Conservation (phyloP, 2,329 filamentous ascomycete species). For the Aspergillus uvarum region DNA sequence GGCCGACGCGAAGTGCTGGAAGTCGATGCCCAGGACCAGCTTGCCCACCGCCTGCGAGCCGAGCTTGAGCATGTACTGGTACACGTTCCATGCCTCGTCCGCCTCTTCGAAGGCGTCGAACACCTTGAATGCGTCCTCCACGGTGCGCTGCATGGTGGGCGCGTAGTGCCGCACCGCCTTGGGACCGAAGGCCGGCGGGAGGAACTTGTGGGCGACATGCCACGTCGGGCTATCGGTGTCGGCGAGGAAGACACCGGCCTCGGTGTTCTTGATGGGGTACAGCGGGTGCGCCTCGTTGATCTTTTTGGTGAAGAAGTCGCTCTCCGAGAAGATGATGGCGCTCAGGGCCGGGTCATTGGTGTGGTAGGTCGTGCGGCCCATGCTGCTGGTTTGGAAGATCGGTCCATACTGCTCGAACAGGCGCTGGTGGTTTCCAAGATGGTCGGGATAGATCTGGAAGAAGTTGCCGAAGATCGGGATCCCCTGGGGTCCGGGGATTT, state of each 20-base stretch:
- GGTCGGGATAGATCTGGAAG: conserved; percentile 58
- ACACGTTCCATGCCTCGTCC: conserved; percentile 50
- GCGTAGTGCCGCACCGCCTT: conserved; percentile 63
- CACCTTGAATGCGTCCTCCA: conserved; percentile 53
- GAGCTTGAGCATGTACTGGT: conserved; percentile 52
- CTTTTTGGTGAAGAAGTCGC: conserved; percentile 55
- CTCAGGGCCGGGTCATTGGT: conserved; percentile 54
- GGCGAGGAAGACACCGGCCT: conserved; percentile 33
- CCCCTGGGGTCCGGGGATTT: conserved; percentile 22
- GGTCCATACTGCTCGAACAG: conserved; percentile 56
- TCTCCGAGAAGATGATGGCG: conserved; percentile 50
- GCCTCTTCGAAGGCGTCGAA: conserved; percentile 51
- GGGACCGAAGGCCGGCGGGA: conserved; percentile 59
- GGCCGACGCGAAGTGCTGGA: conserved; percentile 44
- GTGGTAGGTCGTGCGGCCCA: conserved; percentile 52
- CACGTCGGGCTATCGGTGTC: conserved; percentile 36
- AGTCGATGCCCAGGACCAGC: conserved; percentile 46
- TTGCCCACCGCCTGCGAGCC: conserved; percentile 47
- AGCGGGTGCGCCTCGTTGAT: conserved; percentile 43
- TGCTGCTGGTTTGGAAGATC: conserved; percentile 53
- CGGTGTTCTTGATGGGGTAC: conserved; percentile 25
- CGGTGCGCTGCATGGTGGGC: conserved; percentile 57
- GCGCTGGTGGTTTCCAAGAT: conserved; percentile 57
- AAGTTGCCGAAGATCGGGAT: conserved; percentile 52
- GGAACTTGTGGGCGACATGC: conserved; percentile 58